A percentile compares a stretch with the other conserved stretches of the same genome.
Evolutionary conservation across 2,329 filamentous ascomycete genomes (phyloP).

Genomic region (Cytospora piceicola): DNA sequence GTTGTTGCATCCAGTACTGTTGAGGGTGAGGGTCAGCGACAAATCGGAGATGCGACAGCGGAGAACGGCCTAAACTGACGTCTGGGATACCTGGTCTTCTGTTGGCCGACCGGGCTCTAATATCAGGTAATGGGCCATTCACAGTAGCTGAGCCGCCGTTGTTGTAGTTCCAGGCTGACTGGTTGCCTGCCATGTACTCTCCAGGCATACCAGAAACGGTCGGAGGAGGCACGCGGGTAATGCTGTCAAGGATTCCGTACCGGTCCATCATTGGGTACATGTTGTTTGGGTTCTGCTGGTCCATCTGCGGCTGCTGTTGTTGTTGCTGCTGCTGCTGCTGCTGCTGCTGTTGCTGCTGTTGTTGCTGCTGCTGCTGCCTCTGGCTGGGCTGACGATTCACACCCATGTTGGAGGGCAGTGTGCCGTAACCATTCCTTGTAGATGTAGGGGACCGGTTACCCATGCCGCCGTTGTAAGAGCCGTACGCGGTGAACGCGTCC

Average conservation of each 20-base stretch:
- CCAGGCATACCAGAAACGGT: constrained; percentile 34
- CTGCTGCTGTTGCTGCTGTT: constrained; percentile 32
- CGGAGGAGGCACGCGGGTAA: constrained; percentile 35
- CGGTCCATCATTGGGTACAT: constrained; percentile 37
- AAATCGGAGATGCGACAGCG: constrained; percentile 18
- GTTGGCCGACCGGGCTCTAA: constrained; percentile 68
- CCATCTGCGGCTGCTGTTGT: constrained; percentile 35
- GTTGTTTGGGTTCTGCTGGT: constrained; percentile 32
- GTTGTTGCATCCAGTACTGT: constrained; percentile 58
- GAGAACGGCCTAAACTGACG: constrained; percentile 45
- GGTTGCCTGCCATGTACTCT: constrained; percentile 35
- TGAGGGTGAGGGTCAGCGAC: constrained; percentile 30
- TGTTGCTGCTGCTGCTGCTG: constrained; percentile 31
- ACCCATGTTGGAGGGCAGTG: constrained; percentile 33
- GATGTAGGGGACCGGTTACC: constrained; percentile 37
- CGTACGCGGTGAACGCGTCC: constrained; percentile 29
- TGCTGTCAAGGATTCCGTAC: constrained; percentile 37
- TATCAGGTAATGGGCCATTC: constrained; percentile 67
- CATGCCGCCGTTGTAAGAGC: constrained; percentile 27
- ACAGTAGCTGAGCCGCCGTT: constrained; percentile 36
- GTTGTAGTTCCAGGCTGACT: constrained; percentile 39
- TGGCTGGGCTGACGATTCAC: constrained; percentile 35
- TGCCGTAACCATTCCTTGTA: constrained; percentile 37
- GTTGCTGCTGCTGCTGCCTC: constrained; percentile 28
- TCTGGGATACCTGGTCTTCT: constrained; percentile 50